These are phyloP conservation scores for Fusarium sp. DNA, from an alignment of 2,329 filamentous ascomycete species.

Conservation along the genomic window DNA sequence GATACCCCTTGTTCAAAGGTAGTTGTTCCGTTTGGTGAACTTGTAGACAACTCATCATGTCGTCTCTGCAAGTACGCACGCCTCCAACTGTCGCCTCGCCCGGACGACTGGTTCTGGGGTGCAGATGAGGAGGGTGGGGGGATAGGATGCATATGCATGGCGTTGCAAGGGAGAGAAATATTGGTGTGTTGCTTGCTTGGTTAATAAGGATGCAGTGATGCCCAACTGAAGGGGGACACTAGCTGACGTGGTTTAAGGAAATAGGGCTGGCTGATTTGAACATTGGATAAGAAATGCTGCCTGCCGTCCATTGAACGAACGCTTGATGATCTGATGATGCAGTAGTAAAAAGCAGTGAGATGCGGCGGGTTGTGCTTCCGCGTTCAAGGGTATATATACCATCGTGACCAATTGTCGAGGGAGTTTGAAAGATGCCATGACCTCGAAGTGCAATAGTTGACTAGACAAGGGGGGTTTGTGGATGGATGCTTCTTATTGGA, in stretches of 20 bases:
- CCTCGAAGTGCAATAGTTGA: neutral
- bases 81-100: constrained; percentile 11
- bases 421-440: neutral
- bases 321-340: neutral
- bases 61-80: constrained; percentile 4
- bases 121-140: constrained; percentile 4
- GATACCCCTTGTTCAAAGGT: constrained; percentile 4
- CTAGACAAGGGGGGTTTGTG: neutral
- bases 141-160: constrained; percentile 15
- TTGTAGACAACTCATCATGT: neutral
- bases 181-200: neutral
- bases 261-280: constrained; percentile 13
- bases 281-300: neutral
- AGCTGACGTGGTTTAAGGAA: constrained; percentile 25
- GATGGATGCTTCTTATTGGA: neutral
- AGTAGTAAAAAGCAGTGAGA: neutral
- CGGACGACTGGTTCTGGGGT: constrained; percentile 35
- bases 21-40: neutral
- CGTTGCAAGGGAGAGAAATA: neutral
- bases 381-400: neutral
- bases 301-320: no score
- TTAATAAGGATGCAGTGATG: constrained; percentile 37
- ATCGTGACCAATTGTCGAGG: neutral
- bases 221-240: constrained; percentile 33
- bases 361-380: neutral